These are phyloP conservation scores for Phanerochaete carnosa DNA, from an alignment of 768 basidiomycete species.

Conservation along the genomic window DNA sequence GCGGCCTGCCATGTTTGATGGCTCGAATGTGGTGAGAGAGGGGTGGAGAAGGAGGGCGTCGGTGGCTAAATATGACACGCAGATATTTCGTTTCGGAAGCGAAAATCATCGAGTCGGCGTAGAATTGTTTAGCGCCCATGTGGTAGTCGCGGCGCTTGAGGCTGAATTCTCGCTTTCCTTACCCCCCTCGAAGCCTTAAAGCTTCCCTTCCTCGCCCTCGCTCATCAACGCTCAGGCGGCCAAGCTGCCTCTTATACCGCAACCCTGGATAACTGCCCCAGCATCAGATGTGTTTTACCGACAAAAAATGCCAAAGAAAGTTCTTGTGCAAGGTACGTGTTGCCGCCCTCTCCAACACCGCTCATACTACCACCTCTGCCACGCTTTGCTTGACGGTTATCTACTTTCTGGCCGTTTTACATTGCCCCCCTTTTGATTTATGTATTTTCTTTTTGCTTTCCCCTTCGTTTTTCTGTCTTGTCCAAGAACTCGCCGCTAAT, in stretches of 20 bases:
- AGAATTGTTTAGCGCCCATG: conserved; percentile 2
- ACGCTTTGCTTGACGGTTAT: background rate
- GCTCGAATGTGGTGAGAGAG: background rate
- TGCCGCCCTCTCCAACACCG: conserved; percentile 1
- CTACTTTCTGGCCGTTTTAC: background rate
- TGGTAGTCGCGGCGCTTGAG: conserved; percentile 1
- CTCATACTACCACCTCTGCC: background rate
- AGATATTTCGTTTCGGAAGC: conserved; percentile 7
- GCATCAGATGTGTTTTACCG: conserved; percentile 18
- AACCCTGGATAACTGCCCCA: conserved; percentile 19
- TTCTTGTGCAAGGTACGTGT: conserved; percentile 16
- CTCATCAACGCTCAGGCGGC: conserved; percentile 5
- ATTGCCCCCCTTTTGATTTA: background rate
- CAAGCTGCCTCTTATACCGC: conserved; percentile 7
- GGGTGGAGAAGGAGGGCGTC: background rate
- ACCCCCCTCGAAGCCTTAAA: conserved; percentile 4
- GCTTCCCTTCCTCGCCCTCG: conserved; percentile 14
- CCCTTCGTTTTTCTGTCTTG: background rate
- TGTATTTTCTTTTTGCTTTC: background rate
- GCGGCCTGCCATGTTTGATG: background rate
- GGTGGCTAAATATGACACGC: background rate
- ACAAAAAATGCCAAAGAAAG: conserved; percentile 25
- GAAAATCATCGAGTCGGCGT: conserved; percentile 9
- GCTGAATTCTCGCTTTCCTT: background rate
- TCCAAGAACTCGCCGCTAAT: conserved; percentile 14